Evolutionary conservation across 352 stramenopile species (phyloP).

Genomic region (Globisporangium acanthophoron): DNA sequence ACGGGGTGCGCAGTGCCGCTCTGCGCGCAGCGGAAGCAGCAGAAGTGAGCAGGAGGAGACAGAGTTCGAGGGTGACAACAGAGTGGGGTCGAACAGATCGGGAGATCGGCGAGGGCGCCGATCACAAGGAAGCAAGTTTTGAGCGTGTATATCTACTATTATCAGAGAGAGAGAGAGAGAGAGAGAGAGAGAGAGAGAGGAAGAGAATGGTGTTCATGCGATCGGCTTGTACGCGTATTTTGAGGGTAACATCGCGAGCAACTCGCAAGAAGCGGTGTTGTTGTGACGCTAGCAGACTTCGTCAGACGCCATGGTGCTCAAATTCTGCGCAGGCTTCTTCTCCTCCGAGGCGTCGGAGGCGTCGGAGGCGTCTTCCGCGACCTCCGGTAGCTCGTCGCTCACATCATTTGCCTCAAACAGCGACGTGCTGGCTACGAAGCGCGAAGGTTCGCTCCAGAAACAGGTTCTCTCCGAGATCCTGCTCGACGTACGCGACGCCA

Average conservation of each 20-base stretch:
- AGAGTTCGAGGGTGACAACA: no score
- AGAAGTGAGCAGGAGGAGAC: conserved; percentile 1
- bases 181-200: not conserved
- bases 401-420: conserved; percentile 7
- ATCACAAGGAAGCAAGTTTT: not conserved
- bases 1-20: conserved; percentile 33
- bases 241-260: not conserved
- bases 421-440: conserved; percentile 10
- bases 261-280: no score
- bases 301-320: conserved; percentile 31
- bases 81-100: not conserved
- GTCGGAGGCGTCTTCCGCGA: no score
- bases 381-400: no score
- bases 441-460: not conserved
- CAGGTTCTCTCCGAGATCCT: conserved; percentile 5
- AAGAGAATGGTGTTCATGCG: not conserved
- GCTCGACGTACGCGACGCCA: conserved; percentile 12
- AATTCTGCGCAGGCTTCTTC: conserved; percentile 38
- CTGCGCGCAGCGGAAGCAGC: conserved; percentile 18
- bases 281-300: no score
- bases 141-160: conserved; percentile 9
- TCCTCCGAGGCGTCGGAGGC: not conserved
- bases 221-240: not conserved
- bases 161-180: not conserved
- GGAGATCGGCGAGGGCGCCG: no score